phyloP scores from a whole-genome alignment of 2,329 filamentous ascomycete genomes.

The Penicillium sp. region DNA sequence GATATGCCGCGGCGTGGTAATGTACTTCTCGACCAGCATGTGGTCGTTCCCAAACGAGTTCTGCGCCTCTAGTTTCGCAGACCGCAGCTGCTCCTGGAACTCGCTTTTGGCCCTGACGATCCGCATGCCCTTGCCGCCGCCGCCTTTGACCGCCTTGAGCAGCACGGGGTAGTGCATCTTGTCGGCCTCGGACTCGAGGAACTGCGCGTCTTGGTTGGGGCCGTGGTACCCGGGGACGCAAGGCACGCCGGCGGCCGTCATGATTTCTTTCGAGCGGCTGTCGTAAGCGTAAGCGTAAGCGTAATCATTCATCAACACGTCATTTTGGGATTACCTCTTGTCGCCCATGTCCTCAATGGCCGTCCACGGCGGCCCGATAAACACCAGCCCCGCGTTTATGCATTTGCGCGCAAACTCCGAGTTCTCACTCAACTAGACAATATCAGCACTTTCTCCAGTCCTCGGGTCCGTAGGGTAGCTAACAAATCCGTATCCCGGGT shows the following conservation, averaged over 20 bases:
- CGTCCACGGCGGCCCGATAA: slow-evolving; percentile 81
- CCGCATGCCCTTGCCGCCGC: slow-evolving; percentile 66
- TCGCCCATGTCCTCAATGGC: slow-evolving; percentile 84
- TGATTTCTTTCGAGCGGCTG: slow-evolving; percentile 85
- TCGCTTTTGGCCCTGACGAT: slow-evolving; percentile 57
- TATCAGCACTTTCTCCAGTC: too few species aligned
- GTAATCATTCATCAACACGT: not conserved
- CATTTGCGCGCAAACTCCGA: slow-evolving; percentile 84
- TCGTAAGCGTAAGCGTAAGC: not conserved
- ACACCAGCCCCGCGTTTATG: slow-evolving; percentile 82
- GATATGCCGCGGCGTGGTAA: slow-evolving; percentile 62
- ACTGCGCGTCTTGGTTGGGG: slow-evolving; percentile 65
- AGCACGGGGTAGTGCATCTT: slow-evolving; percentile 65
- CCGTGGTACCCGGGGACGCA: slow-evolving; percentile 97
- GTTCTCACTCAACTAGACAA: slow-evolving; percentile 78
- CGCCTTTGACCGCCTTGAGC: slow-evolving; percentile 63
- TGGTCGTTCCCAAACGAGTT: slow-evolving; percentile 64
- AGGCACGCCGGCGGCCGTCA: slow-evolving; percentile 89
- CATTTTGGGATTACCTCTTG: slow-evolving; percentile 60
- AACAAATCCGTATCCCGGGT: slow-evolving; percentile 89
- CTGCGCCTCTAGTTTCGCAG: slow-evolving; percentile 60
- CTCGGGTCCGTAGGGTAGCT: too few species aligned
- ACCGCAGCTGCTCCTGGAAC: slow-evolving; percentile 59
- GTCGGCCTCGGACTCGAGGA: slow-evolving; percentile 65
- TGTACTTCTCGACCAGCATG: slow-evolving; percentile 67